phyloP scores from a whole-genome alignment of 768 basidiomycete species.

The Leccinum imitatum region DNA sequence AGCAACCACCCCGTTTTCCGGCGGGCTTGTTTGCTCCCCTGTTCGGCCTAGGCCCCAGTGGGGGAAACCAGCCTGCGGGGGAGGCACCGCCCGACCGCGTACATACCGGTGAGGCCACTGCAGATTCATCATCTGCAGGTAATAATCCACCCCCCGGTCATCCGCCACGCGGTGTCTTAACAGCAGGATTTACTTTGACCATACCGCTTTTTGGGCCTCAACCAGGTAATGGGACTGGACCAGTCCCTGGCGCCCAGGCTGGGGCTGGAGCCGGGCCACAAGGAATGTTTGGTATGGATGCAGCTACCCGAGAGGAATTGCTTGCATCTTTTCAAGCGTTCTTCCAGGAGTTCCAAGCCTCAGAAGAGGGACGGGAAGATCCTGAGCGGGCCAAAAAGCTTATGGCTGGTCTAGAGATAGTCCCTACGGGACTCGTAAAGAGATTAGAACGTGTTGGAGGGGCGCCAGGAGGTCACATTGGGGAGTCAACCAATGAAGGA shows the following conservation, averaged over 20 bases:
- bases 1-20: constrained; percentile 19
- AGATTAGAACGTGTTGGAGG: constrained; percentile 55
- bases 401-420: constrained; percentile 61
- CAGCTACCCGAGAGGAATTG: constrained; percentile 23
- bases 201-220: constrained; percentile 33
- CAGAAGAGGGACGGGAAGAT: constrained; percentile 51
- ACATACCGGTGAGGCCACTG: constrained; percentile 30
- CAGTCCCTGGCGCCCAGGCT: constrained; percentile 8
- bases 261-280: background rate
- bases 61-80: constrained; percentile 12
- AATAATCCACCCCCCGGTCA: constrained; percentile 26
- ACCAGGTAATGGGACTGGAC: constrained; percentile 8
- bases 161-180: constrained; percentile 21
- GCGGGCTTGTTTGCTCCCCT: constrained; percentile 26
- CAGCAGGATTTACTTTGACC: constrained; percentile 36
- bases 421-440: constrained; percentile 64
- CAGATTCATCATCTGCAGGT: constrained; percentile 17
- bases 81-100: constrained; percentile 23
- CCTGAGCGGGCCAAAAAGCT: constrained; percentile 66
- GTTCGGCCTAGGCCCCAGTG: constrained; percentile 23
- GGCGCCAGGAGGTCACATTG: constrained; percentile 34
- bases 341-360: constrained; percentile 27
- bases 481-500: constrained; percentile 34
- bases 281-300: constrained; percentile 20
- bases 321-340: constrained; percentile 28